Evolutionary conservation across 108 stramenopile genomes (phyloP), one percentile per base, ranked within the genome.

Genomic region (Mediolabrus comicus): DNA sequence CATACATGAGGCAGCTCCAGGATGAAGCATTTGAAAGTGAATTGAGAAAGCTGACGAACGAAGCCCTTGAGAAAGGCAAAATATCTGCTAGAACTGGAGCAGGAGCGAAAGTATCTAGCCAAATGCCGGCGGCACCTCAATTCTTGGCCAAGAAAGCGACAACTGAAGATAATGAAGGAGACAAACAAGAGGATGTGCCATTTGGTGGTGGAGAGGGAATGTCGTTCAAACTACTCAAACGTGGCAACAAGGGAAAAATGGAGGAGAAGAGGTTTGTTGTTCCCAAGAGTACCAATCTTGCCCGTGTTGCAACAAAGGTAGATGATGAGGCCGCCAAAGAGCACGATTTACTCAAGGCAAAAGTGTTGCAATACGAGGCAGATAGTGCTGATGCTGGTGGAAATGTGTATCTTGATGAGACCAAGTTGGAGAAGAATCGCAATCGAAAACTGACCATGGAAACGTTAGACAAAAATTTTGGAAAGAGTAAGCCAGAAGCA

Each of bases 211-310:
- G 74, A 19, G 62, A 79, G 26, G 95, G 93, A 25, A 88, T 97
- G 63, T 76, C 67, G 10, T 95, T 98, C 72, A 90, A 94, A 64
- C 77, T 98, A 33, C 66, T 98, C 9, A 95, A 95, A 76, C 89
- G 94, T 43, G 96, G 97, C 7, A 88, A 85, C 79, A 92, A 93
- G 75, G 97, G 97, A 31, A 92, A 90, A 62, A 74, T 90, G 64
- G 97, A 97, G 69, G 87, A 92, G 19, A 92, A 92, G 67, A 78
- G 83, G 53, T 65, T 98, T 51, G 28, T 87, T 56, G 95, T 98
- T 33, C 94, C 96, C 1, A 76, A 61, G 46, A 81, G 87, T 52
- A 97, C 93, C 3, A 94, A 87, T 62, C 65, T 96, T 25, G 95
- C 92, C 2, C 77, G 67, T 28, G 77, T 83, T 8, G 94, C 91